Evolutionary conservation across 2,329 filamentous ascomycete genomes (phyloP).

Genomic region (Arthroderma uncinatum): DNA sequence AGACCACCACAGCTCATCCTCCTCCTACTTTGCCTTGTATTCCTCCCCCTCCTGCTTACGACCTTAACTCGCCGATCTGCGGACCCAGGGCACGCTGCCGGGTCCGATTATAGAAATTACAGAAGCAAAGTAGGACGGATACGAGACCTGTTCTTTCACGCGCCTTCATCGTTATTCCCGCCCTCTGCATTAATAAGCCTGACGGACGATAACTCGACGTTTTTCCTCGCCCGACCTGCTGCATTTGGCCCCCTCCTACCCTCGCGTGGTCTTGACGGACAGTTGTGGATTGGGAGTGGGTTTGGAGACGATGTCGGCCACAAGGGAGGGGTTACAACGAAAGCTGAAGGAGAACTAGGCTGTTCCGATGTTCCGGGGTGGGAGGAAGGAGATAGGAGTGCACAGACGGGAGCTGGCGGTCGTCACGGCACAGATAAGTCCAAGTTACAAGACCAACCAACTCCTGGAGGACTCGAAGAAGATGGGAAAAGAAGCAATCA

Average conservation of each 20-base stretch:
- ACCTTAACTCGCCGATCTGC: conserved; percentile 36
- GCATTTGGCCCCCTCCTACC: conserved; percentile 80
- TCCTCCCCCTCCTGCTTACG: conserved; percentile 39
- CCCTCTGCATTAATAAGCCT: conserved; percentile 92
- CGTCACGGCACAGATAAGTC: not conserved
- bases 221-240: conserved; percentile 84
- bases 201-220: conserved; percentile 95
- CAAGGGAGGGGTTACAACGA: conserved; percentile 42
- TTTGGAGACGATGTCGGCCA: conserved; percentile 69
- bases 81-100: conserved; percentile 27
- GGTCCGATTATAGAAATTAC: conserved; percentile 26
- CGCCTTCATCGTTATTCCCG: conserved; percentile 79
- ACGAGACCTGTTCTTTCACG: conserved; percentile 54
- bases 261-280: conserved; percentile 65
- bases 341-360: conserved; percentile 71
- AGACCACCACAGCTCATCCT: conserved; percentile 38
- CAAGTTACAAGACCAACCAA: conserved; percentile 4
- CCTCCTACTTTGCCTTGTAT: conserved; percentile 38
- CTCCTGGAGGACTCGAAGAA: not conserved
- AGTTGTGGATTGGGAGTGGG: conserved; percentile 85
- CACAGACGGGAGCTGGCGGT: not conserved
- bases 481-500: not conserved
- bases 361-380: conserved; percentile 92
- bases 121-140: conserved; percentile 31
- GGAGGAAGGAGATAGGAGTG: conserved; percentile 41